These are phyloP conservation scores for Xerophyta viscosa DNA, from an alignment of 106 monocot species.

Conservation along the genomic window DNA sequence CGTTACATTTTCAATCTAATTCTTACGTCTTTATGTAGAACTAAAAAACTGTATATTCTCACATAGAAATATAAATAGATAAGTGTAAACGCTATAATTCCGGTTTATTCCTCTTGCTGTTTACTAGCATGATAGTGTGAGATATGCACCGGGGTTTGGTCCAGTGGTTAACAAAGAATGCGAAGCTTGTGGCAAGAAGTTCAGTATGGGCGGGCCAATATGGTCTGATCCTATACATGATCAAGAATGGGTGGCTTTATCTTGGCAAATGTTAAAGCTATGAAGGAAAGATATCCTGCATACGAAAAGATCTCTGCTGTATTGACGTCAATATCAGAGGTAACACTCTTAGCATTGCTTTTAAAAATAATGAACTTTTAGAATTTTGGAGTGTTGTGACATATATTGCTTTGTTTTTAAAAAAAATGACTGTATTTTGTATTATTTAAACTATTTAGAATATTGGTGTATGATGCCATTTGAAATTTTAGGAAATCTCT, in stretches of 20 bases:
- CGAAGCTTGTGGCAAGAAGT: slow-evolving; percentile 74
- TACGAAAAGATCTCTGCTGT: slow-evolving; percentile 82
- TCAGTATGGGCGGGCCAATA: slow-evolving; percentile 93
- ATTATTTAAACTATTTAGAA: too few species aligned
- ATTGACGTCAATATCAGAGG: slow-evolving; percentile 83
- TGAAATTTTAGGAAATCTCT: too few species aligned
- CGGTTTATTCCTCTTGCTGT: slow-evolving; percentile 3
- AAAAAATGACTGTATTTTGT: too few species aligned
- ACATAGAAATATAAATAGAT: too few species aligned
- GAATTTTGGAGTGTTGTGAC: too few species aligned
- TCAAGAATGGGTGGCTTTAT: slow-evolving; percentile 68
- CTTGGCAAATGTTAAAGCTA: slow-evolving; percentile 53
- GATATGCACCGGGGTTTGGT: slow-evolving; percentile 66
- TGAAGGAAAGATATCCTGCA: slow-evolving; percentile 80
- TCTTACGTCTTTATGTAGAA: neutral
- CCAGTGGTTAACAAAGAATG: slow-evolving; percentile 79
- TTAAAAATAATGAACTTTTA: neutral
- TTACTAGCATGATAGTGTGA: slow-evolving; percentile 63
- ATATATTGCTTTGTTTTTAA: too few species aligned
- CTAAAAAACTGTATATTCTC: neutral
- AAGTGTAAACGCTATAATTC: too few species aligned
- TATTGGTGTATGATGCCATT: too few species aligned
- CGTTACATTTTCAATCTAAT: neutral
- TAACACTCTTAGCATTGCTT: slow-evolving; percentile 10
- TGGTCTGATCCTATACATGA: slow-evolving; percentile 98